Evolutionary conservation across 2,329 filamentous ascomycete species (phyloP).

Genomic region (Talaromyces funiculosus): DNA sequence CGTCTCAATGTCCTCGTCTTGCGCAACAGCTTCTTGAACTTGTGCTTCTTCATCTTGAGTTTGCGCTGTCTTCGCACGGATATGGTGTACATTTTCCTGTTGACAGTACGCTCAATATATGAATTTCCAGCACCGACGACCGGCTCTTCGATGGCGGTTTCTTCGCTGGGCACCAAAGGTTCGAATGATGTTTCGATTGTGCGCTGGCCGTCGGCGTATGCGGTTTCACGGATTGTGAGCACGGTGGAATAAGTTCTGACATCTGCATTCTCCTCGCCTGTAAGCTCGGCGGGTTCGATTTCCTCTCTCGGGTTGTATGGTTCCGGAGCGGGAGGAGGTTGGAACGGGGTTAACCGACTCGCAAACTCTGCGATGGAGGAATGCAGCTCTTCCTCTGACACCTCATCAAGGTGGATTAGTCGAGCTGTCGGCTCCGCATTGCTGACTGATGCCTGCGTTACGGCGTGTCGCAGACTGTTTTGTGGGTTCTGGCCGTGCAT

Average conservation of each 20-base stretch:
- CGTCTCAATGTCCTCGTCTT: slow-evolving; percentile 80
- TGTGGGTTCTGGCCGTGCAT: slow-evolving; percentile 31
- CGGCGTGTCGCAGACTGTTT: slow-evolving; percentile 21
- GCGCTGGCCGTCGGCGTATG: slow-evolving; percentile 44
- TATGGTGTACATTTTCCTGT: slow-evolving; percentile 66
- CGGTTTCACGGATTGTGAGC: slow-evolving; percentile 50
- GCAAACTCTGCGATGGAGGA: slow-evolving; percentile 64
- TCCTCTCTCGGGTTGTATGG: slow-evolving; percentile 43
- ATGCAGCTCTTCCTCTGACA: slow-evolving; percentile 56
- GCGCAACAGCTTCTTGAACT: slow-evolving; percentile 99
- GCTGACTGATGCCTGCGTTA: slow-evolving; percentile 23
- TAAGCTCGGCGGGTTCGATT: too few relatives aligned
- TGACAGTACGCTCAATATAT: slow-evolving; percentile 66
- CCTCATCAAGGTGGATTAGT: slow-evolving; percentile 35
- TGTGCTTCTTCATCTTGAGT: slow-evolving; percentile 99
- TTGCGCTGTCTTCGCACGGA: slow-evolving; percentile 89
- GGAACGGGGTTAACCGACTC: slow-evolving; percentile 71
- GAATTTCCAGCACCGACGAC: slow-evolving; percentile 45
- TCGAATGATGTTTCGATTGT: slow-evolving; percentile 49
- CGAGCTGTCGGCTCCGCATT: slow-evolving; percentile 9
- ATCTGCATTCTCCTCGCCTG: slow-evolving; percentile 18
- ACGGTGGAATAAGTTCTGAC: slow-evolving; percentile 45
- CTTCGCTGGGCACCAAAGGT: slow-evolving; percentile 41
- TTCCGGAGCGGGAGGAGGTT: slow-evolving; percentile 72
- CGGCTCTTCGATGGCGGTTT: slow-evolving; percentile 29